phyloP scores from a whole-genome alignment of 371 early-diverging fungal species.

The Circinella minor region DNA sequence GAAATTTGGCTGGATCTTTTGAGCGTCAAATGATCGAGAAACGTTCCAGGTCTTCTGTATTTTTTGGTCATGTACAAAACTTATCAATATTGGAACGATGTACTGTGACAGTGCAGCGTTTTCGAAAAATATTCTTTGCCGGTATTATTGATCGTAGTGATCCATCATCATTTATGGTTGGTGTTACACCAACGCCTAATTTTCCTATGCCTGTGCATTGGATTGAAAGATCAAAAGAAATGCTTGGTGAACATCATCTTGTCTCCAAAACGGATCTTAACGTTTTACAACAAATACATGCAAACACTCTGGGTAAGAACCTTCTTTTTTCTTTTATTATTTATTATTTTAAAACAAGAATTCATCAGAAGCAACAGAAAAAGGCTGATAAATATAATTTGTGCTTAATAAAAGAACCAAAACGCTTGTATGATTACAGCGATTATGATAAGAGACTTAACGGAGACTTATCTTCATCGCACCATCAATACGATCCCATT shows the following conservation, averaged over 20 bases:
- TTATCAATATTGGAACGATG: constrained; percentile 15
- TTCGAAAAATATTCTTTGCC: constrained; percentile 2
- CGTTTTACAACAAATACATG: constrained; percentile 61
- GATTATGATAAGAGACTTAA: constrained; percentile 44
- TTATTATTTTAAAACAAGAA: no score
- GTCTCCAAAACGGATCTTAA: constrained; percentile 66
- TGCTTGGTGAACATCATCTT: constrained; percentile 24
- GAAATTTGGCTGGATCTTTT: constrained; percentile 26
- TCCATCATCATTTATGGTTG: constrained; percentile 28
- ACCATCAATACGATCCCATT: constrained; percentile 58
- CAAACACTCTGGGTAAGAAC: constrained; percentile 57
- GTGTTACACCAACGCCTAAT: constrained; percentile 63
- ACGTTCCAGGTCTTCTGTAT: constrained; percentile 5
- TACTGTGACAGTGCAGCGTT: background rate
- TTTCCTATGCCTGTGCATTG: constrained; percentile 37
- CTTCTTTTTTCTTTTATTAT: no score
- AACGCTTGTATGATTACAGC: constrained; percentile 50
- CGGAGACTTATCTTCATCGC: constrained; percentile 62
- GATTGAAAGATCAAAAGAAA: background rate
- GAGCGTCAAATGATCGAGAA: constrained; percentile 20
- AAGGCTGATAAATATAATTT: no score
- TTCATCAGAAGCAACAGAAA: no score
- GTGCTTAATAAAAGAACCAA: constrained; percentile 39
- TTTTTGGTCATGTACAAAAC: constrained; percentile 32
- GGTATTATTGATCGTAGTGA: background rate